These are phyloP conservation scores for Aspergillus neoniger DNA, from an alignment of 2,329 filamentous ascomycete species.

Conservation along the genomic window DNA sequence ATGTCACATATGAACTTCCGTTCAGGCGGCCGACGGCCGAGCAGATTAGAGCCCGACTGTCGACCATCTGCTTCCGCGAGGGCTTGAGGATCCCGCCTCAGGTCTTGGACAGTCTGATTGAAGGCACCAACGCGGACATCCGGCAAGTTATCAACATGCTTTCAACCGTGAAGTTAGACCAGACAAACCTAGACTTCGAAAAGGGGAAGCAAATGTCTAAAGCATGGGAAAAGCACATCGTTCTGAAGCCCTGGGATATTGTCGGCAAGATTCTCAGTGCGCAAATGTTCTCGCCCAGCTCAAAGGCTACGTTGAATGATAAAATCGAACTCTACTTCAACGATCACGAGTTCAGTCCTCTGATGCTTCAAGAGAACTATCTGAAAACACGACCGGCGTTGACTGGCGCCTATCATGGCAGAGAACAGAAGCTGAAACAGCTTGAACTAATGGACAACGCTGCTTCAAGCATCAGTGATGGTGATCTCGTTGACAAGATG, in stretches of 20 bases:
- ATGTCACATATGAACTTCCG: constrained; percentile 76
- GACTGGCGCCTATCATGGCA: constrained; percentile 62
- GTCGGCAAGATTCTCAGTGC: constrained; percentile 87
- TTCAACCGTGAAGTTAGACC: constrained; percentile 86
- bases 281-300: constrained; percentile 79
- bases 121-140: constrained; percentile 94
- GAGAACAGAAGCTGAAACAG: constrained; percentile 75
- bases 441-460: constrained; percentile 85
- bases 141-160: constrained; percentile 99
- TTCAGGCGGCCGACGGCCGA: constrained; percentile 90
- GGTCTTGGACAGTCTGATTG: constrained; percentile 90
- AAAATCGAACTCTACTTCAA: constrained; percentile 99
- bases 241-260: constrained; percentile 98
- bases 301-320: constrained; percentile 87
- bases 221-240: constrained; percentile 96
- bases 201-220: constrained; percentile 93
- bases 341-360: constrained; percentile 93
- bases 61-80: constrained; percentile 93
- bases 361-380: constrained; percentile 99
- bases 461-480: constrained; percentile 94
- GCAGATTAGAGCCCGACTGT: constrained; percentile 86
- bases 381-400: constrained; percentile 75
- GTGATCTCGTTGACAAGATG: constrained; percentile 94
- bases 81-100: constrained; percentile 78
- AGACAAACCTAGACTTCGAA: constrained; percentile 76